Conservation (phyloP, 345 rosid species). For the Dipteronia sinensis region DNA sequence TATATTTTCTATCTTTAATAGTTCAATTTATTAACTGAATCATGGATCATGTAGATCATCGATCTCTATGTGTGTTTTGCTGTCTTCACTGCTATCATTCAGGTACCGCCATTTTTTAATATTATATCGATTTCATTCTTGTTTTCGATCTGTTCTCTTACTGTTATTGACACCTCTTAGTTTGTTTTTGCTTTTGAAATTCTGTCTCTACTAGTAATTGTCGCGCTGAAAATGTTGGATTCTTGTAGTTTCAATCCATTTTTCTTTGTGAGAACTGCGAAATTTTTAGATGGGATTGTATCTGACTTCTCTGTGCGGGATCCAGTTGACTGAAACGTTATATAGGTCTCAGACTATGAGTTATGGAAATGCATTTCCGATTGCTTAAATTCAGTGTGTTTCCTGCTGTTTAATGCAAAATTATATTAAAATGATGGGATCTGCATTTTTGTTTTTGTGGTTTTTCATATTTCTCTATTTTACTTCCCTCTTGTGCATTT, state of each 20-base stretch:
- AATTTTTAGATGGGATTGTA: background rate
- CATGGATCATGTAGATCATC: conserved; percentile 60
- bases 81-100: conserved; percentile 78
- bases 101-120: conserved; percentile 45
- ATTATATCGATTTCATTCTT: background rate
- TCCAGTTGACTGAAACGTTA: background rate
- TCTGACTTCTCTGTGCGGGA: background rate
- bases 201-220: background rate
- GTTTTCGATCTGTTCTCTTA: background rate
- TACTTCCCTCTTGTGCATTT: background rate
- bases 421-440: background rate
- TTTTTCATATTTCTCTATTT: background rate
- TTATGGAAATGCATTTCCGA: background rate
- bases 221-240: background rate
- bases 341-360: background rate
- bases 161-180: background rate
- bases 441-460: background rate
- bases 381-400: background rate
- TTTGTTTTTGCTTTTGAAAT: background rate
- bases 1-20: background rate
- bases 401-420: background rate
- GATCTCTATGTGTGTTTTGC: conserved; percentile 86
- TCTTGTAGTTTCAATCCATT: background rate
- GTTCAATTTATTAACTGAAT: background rate
- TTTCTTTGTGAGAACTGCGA: background rate